Percentiles rank a stretch among this genome's conserved stretches.
Evolutionary conservation across 768 basidiomycete genomes (phyloP).

Genomic region (Podaxis sp.): DNA sequence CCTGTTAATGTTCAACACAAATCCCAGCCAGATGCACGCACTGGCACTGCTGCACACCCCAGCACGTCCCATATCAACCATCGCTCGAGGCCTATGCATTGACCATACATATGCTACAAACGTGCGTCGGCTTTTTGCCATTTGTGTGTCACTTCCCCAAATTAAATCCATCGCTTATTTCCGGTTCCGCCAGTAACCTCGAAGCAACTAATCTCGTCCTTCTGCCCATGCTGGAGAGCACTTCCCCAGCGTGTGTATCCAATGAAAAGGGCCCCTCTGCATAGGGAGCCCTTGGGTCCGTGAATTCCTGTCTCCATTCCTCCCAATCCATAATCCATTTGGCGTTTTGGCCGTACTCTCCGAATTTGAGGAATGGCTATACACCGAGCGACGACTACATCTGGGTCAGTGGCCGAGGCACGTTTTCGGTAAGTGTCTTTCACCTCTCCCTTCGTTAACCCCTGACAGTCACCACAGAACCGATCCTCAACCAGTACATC

Average conservation of each 20-base stretch:
- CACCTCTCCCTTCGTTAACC: neutral
- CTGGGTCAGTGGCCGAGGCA: slow-evolving; percentile 6
- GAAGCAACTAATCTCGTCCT: slow-evolving; percentile 1
- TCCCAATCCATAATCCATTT: too few species aligned
- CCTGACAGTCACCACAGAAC: neutral
- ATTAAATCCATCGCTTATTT: neutral
- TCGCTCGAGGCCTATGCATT: neutral
- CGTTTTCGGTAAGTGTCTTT: neutral
- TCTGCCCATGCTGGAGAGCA: neutral
- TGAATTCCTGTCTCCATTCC: neutral
- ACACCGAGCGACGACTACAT: slow-evolving; percentile 2
- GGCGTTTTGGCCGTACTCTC: neutral
- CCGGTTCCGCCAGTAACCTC: neutral
- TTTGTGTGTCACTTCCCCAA: neutral
- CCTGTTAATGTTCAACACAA: neutral
- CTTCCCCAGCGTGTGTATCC: neutral
- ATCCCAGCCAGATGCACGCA: neutral
- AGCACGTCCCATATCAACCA: neutral
- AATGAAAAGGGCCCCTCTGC: neutral
- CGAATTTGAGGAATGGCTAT: neutral
- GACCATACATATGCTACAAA: neutral
- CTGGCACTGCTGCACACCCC: neutral
- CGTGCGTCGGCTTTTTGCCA: neutral
- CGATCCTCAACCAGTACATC: neutral
- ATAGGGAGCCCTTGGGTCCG: neutral